Evolutionary conservation across 106 monocot genomes (phyloP), one percentile per base, ranked within the genome.

Genomic region (Platanthera guangdongensis): DNA sequence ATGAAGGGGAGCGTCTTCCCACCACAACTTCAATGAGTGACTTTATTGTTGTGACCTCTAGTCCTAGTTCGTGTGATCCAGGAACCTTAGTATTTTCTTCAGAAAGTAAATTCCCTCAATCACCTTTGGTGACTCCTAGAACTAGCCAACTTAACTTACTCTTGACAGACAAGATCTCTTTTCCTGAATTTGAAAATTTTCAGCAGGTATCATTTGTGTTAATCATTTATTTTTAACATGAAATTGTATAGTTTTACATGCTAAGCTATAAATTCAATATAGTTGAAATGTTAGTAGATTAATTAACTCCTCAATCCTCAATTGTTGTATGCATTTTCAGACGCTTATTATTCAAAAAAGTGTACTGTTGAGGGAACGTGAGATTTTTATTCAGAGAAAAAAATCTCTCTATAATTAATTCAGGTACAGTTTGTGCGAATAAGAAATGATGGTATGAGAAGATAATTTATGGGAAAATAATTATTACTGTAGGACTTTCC

Each of bases 91-190:
- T 83, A 51, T 79, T 77, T 25, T 86, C 88, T 39, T 82, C 88
- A 54, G 92, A 85, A 60, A 89, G 87, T 55, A 80, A 78, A 50
- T 89, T 86, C 19, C 94, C 97, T 50, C 87, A 76, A 16, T 93
- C 96, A 22, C 84, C 87, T 71, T 25, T 84, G 50, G 63, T 84
- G 59, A 88, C 94, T 74, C 92, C 92, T 73, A 51, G 69, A 25
- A 79, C 76, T 49, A 79, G 71, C 39, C 90, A 85, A 21, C 76
- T 88, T 18, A 87, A 87, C 53, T 78, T 83, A 62, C 76, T 93
- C 39, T 72, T 87, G 69, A 77, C 60, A 12, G 80, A 75, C 52
- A 79, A 53, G 12, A 75, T 64, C 79, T 71, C 83, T 50, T 85
- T 88, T 74, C 71, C 76, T 13, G 88, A 89, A 45, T 81, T 81